Conservation (phyloP, 164 flowering plant genomes). For the Paratinospora sagittata region DNA sequence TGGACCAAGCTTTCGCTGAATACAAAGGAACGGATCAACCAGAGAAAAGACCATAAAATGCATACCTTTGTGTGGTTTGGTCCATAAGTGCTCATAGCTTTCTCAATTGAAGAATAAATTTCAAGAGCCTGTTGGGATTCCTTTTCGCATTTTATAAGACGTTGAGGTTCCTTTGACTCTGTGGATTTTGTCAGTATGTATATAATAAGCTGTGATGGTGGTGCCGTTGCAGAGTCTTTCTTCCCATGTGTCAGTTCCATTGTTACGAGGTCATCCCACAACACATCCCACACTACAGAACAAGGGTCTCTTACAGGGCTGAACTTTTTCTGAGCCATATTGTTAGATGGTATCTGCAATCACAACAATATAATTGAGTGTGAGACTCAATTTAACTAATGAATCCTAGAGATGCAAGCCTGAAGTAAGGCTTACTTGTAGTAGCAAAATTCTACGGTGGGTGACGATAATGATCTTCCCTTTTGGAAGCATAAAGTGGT, state of each 20-base stretch:
- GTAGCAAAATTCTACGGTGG: slow-evolving; percentile 74
- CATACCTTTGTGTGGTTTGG: slow-evolving; percentile 67
- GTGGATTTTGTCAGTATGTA: slow-evolving; percentile 46
- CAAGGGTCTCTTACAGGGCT: slow-evolving; percentile 97
- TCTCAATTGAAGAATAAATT: slow-evolving; percentile 68
- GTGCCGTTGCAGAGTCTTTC: slow-evolving; percentile 59
- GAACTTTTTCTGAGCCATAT: slow-evolving; percentile 78
- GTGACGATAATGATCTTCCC: slow-evolving; percentile 74
- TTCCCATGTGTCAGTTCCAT: slow-evolving; percentile 81
- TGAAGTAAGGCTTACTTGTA: slow-evolving; percentile 56
- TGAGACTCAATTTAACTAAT: neutral
- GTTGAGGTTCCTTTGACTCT: slow-evolving; percentile 64
- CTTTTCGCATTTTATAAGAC: slow-evolving; percentile 63
- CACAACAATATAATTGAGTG: neutral
- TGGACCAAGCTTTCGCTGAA: neutral
- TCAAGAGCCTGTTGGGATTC: slow-evolving; percentile 74
- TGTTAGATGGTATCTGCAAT: slow-evolving; percentile 61
- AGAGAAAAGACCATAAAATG: neutral
- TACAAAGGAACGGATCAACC: neutral
- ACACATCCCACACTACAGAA: slow-evolving; percentile 86
- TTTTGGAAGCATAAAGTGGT: slow-evolving; percentile 84
- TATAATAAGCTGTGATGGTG: slow-evolving; percentile 66
- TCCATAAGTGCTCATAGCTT: slow-evolving; percentile 67
- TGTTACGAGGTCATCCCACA: slow-evolving; percentile 70
- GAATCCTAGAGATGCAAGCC: neutral